Evolutionary conservation across 495 filamentous ascomycete species (phyloP), one percentile per base, ranked within the genome.

Genomic region (Cercophora sp.): DNA sequence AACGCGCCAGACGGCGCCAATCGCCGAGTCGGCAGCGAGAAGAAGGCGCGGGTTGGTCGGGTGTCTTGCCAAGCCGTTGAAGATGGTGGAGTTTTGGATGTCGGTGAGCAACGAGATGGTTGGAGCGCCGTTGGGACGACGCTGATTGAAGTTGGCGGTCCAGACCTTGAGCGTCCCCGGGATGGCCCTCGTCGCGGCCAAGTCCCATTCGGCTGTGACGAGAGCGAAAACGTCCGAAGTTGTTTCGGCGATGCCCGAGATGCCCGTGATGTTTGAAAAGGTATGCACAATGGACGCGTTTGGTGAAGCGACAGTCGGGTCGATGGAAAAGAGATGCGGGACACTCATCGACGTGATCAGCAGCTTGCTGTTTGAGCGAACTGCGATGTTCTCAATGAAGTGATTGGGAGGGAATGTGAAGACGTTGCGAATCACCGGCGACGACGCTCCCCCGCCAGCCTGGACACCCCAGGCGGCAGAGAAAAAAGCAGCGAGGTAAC

Each of bases 321-420:
- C 55, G 22, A 65, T 42, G 49, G 37, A 49, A 39, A 10, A 52
- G 8, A 70, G 62, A 6, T 66, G 57, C 10, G 49, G 36, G 26
- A 43, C 36, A 39, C 49, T 52, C 48, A 51, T 51, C 2, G 49
- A 42, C 24, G 72, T 77, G 22, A 74, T 48, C 19, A 79, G 65
- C 1, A 79, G 59, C 23, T 70, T 48, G 42, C 73, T 69, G 55
- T 79, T 75, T 2, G 70, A 58, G 8, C 73, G 73, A 27, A 76
- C 62, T 18, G 65, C 67, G 36, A 75, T 63, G 59, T 77, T 77
- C 36, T 78, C 74, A 48, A 75, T 52, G 43, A 59, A 59, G 46
- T 35, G 39, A 43, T 59, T 59, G n/a, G 23, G 27, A 22, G 56
- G 56, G 48, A 58, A 58, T 10, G 49, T 52, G 49, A 20, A 52